Evolutionary conservation across 1,284 basidiomycete species (phyloP).

Genomic region (Irpex lacteus): DNA sequence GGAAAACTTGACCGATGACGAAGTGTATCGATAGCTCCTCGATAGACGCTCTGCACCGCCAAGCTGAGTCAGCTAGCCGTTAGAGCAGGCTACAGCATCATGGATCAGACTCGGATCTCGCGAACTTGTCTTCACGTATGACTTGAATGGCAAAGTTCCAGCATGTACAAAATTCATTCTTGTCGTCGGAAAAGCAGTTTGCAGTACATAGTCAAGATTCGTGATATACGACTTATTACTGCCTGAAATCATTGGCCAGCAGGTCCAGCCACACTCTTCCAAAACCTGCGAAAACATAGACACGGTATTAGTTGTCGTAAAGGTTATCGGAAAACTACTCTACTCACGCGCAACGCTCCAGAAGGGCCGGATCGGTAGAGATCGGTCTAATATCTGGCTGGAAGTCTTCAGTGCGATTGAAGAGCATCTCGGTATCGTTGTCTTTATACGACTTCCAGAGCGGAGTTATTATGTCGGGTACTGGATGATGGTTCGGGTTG

Average conservation of each 20-base stretch:
- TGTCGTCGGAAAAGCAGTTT: no score
- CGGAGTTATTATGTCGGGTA: neutral
- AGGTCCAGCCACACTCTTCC: neutral
- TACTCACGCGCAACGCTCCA: conserved; percentile 1
- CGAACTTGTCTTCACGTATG: no score
- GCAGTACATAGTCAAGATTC: no score
- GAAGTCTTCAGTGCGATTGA: conserved; percentile 2
- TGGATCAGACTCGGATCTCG: no score
- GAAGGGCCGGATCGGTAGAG: neutral
- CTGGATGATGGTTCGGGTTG: neutral
- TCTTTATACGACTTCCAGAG: neutral
- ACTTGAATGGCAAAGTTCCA: no score
- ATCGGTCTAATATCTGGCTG: conserved; percentile 1
- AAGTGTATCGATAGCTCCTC: neutral
- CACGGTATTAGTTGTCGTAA: neutral
- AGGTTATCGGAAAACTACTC: neutral
- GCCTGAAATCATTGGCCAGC: neutral
- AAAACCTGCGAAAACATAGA: neutral
- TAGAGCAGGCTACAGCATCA: no score
- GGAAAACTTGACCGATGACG: neutral
- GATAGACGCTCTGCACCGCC: neutral
- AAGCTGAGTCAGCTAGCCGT: no score
- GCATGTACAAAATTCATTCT: no score
- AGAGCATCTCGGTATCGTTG: neutral
- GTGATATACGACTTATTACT: neutral